Base-by-base conservation (phyloP, 352 stramenopile species). In the Thalassiosira oceanica region DNA sequence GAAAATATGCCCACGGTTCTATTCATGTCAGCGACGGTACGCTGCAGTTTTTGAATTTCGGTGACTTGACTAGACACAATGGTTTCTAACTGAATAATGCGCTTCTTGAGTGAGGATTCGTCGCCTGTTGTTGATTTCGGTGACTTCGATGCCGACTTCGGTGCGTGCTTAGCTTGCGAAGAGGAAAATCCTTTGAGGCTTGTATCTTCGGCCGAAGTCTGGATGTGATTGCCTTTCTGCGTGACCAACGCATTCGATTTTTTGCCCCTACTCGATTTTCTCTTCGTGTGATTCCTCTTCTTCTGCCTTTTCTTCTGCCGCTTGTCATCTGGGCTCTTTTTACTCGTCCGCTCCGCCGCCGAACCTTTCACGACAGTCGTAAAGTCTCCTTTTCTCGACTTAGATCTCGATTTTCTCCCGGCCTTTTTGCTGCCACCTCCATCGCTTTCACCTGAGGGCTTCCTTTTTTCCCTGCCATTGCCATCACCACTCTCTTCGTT, bases 11-110 rank as follows among this genome's bases (percentile, higher is more conserved):
- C 61, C 2, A 70, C 51, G 18, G 76, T 33, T 41, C 76, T 62
- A 13, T 42, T 73, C 16, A 88, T 50, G 8, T 80, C 64, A 18
- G 73, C 63, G 35, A 77, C 73, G 50, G 83, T 70, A 21, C 85
- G 60, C 44, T 78, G 53, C 21, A 91, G 68, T 33, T 86, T 81
- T 58, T 79, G 72, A 28, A 91, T 78, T 52, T 87, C 77, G 26
- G 74, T 58, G 39, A 78, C 51, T 77, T 91, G 84, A 33, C 53
- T 75, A 13, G 78, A 76, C 15, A 89, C 76, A 26, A 91, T 43
- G 20, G 64, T 73, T 71, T 91, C 84, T 15, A 91, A 44, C 68
- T 85, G 76, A 5, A 68, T 39, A 1, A 85, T 53, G 39, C 77
- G 37, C 44, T 82, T 80, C 41, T 64, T 57, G 6, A 83, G 13